A percentile compares a stretch with the other conserved stretches of the same genome.
phyloP scores from a whole-genome alignment of 2,329 filamentous ascomycete species.

The Alternaria incomplexa region DNA sequence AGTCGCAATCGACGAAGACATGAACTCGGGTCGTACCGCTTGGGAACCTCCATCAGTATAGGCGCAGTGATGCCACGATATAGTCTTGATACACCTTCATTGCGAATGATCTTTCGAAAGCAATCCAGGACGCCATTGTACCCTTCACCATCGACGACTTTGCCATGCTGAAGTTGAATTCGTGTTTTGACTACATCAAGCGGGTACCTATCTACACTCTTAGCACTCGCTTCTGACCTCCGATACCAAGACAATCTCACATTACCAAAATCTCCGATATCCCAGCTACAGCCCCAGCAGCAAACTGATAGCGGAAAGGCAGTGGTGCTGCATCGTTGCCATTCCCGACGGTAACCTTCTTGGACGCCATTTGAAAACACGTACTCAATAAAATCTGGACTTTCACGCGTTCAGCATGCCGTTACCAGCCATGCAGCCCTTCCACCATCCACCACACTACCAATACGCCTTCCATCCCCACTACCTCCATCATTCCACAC shows the following conservation, averaged over 20 bases:
- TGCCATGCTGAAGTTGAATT: slow-evolving; percentile 40
- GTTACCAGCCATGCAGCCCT: neutral
- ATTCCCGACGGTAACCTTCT: neutral
- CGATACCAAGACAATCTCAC: slow-evolving; percentile 17
- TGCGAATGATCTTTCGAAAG: slow-evolving; percentile 34
- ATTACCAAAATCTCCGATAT: slow-evolving; percentile 33
- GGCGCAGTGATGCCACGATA: slow-evolving; percentile 42
- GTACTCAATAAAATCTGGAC: neutral
- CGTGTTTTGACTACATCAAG: slow-evolving; percentile 42
- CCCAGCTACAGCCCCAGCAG: slow-evolving; percentile 22
- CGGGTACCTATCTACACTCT: slow-evolving; percentile 40
- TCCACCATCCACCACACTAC: neutral
- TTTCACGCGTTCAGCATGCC: neutral
- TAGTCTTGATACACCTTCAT: slow-evolving; percentile 31
- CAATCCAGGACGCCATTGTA: slow-evolving; percentile 39
- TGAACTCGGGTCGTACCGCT: slow-evolving; percentile 18
- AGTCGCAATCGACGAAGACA: neutral
- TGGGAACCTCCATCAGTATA: slow-evolving; percentile 42
- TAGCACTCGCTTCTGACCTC: slow-evolving; percentile 14
- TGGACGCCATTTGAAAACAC: neutral
- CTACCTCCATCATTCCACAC: neutral
- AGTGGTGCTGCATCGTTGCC: slow-evolving; percentile 12
- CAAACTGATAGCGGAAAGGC: slow-evolving; percentile 42
- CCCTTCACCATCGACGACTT: slow-evolving; percentile 20
- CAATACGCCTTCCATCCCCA: neutral